Evolutionary conservation across 306 rosid species (phyloP), one percentile per base, ranked within the genome.

Genomic region (Arachis stenosperma): DNA sequence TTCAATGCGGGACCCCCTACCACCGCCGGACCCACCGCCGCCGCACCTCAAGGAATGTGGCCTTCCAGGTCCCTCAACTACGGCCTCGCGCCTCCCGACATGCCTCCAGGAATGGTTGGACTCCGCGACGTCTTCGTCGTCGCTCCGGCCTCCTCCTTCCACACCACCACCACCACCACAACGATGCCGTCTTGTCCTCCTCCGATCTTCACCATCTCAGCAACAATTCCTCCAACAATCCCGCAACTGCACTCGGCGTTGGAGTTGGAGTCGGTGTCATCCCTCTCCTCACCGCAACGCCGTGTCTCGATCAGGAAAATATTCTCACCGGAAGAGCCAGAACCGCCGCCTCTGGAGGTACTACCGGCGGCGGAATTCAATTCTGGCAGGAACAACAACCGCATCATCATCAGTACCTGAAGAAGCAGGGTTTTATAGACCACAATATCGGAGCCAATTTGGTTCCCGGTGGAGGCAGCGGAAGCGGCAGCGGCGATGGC

Each of bases 221-320:
- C 43, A 77, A 75, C 36, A 67, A 40, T 6, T 73, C 85, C 11
- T 83, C 6, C 57, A 52, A 14, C 29, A 52, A 88, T 75, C 90
- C 96, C 9, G 92, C 96, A 42, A 88, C 95, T 8, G 95, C 96
- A 6, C 97, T 92, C 7, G 92, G 95, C 12, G 96, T 90, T 9
- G 96, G 98, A 6, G 93, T 93, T 48, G 92, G 95, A n/a, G 96
- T 90, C 13, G 96, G 98, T 3, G 93, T 93, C 50, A 84, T 88
- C 17, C 98, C 97, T 11, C 85, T 92, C 2, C 90, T 90, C 8
- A 61, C 95, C 0, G 65, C 95, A 0, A 42, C 90, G 3, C 90
- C 96, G 5, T 82, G 90, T 22, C 80, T 84, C 0, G 83, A 75
- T 1, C 71, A 81, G 0, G 84, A 84, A 6, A 52, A 52, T 22